Evolutionary conservation across 805 yeast genomes (phyloP), one percentile per base, ranked within the genome.

Genomic region (Kazachstania africana): DNA sequence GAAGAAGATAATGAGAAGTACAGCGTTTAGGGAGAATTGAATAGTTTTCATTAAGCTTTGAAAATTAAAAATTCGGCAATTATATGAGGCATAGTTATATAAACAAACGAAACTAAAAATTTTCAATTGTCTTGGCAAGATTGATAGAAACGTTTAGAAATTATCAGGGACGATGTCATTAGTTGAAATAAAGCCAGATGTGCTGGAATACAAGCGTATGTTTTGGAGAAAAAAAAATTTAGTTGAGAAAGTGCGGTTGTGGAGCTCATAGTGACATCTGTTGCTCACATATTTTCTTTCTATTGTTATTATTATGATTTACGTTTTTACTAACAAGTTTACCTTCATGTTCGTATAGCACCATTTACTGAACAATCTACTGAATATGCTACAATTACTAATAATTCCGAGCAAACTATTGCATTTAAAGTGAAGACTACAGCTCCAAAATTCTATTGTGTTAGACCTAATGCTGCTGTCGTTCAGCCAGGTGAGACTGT

Each of bases 341-440:
- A 10, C 16, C 28, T 29, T 20, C 27, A 9, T 25, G 12, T 43
- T 78, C 93, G n/a, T n/a, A n/a, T n/a, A n/a, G n/a, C 87, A 38
- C 84, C 93, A 27, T 75, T 83, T 54, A 70, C 80, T 43, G 67
- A 70, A 45, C 75, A 79, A 43, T 70, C 78, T 26, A 78, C 91
- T 12, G 78, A 76, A 52, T 54, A 48, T 34, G 59, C 60, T 38
- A 66, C 57, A 25, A 57, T 67, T 40, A 55, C 65, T 25, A 79
- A 80, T 55, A 77, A 75, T 45, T 63, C 78, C 25, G 57, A 71
- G 12, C 65, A 65, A 33, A 62, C 74, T 20, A 66, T 76, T 27
- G 95, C 95, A 19, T 91, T 84, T 68, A 91, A 91, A 64, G 96
- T 91, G 52, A 91, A 88, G 63, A 88, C 98, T 28, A 91, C 98